phyloP scores from a whole-genome alignment of 1,284 basidiomycete genomes.

The Sanghuangporus sanghuang region DNA sequence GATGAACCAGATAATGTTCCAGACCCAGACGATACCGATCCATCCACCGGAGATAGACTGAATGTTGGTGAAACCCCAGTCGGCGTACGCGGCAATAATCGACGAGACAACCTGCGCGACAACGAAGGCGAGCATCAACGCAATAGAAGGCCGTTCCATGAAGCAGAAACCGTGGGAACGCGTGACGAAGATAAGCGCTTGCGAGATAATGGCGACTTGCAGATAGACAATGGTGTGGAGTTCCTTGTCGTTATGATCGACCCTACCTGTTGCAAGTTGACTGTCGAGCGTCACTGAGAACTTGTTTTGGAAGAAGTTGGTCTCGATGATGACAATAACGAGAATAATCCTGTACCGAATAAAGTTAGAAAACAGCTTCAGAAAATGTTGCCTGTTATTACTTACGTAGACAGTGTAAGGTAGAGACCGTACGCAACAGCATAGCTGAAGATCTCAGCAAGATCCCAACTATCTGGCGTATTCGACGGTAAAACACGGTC shows the following conservation, averaged over 20 bases:
- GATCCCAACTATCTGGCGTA: slow-evolving; percentile 92
- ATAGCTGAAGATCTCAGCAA: slow-evolving; percentile 94
- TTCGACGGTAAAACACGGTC: slow-evolving; percentile 93
- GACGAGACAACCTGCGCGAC: slow-evolving; percentile 91
- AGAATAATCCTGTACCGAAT: slow-evolving; percentile 56
- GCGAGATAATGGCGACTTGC: slow-evolving; percentile 96
- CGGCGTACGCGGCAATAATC: slow-evolving; percentile 88
- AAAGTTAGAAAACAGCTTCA: slow-evolving; percentile 20
- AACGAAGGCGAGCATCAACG: slow-evolving; percentile 87
- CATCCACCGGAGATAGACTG: slow-evolving; percentile 79
- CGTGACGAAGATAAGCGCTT: slow-evolving; percentile 95
- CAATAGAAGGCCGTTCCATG: slow-evolving; percentile 93
- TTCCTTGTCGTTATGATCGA: slow-evolving; percentile 67
- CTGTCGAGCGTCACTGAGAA: slow-evolving; percentile 68
- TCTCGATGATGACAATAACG: slow-evolving; percentile 82
- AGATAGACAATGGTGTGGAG: slow-evolving; percentile 82
- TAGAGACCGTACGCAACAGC: slow-evolving; percentile 94
- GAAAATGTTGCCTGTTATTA: slow-evolving; percentile 19
- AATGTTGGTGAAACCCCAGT: slow-evolving; percentile 90
- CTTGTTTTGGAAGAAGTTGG: slow-evolving; percentile 84
- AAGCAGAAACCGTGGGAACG: slow-evolving; percentile 97
- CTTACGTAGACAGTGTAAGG: slow-evolving; percentile 84
- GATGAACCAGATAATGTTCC: slow-evolving; percentile 94
- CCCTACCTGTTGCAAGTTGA: slow-evolving; percentile 34
- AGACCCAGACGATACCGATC: slow-evolving; percentile 97